phyloP scores from a whole-genome alignment of 2,329 filamentous ascomycete genomes.

The Cladosporium cucumerinum region DNA sequence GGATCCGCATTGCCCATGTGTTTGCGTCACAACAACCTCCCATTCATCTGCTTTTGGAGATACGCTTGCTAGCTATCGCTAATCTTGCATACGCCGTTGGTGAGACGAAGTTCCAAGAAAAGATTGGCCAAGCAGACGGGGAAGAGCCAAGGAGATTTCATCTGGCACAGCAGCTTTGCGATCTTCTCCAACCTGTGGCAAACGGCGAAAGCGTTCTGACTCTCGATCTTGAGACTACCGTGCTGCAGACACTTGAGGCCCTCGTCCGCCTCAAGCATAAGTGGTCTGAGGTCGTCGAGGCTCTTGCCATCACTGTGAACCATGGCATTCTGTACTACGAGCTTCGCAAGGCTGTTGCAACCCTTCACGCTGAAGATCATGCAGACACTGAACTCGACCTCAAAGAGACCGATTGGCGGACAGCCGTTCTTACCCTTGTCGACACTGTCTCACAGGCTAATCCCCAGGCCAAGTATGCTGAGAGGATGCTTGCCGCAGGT shows the following conservation, averaged over 20 bases:
- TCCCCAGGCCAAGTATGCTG: conserved; percentile 58
- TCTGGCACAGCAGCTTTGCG: conserved; percentile 85
- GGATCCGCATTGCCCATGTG: conserved; percentile 78
- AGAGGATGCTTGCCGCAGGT: conserved; percentile 82
- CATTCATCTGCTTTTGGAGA: conserved; percentile 68
- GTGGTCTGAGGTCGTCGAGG: conserved; percentile 76
- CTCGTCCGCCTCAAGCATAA: conserved; percentile 75
- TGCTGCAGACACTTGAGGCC: conserved; percentile 79
- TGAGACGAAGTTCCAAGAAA: conserved; percentile 79
- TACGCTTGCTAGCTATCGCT: conserved; percentile 80
- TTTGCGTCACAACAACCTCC: conserved; percentile 63
- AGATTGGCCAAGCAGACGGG: conserved; percentile 78
- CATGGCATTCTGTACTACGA: conserved; percentile 93
- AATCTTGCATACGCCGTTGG: conserved; percentile 87
- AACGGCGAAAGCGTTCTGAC: conserved; percentile 67
- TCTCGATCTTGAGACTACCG: conserved; percentile 74
- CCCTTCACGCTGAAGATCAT: conserved; percentile 62
- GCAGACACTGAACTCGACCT: conserved; percentile 57
- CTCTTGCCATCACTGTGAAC: conserved; percentile 93
- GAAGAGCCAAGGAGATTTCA: conserved; percentile 88
- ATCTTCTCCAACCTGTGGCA: conserved; percentile 80
- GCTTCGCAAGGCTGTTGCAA: conserved; percentile 82
- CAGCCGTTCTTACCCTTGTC: conserved; percentile 82
- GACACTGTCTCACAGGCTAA: conserved; percentile 66
- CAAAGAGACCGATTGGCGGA: conserved; percentile 80